A percentile compares a stretch with the other conserved stretches of the same genome.
Evolutionary conservation across 2,329 filamentous ascomycete species (phyloP).

Genomic region (Trichoderma breve): DNA sequence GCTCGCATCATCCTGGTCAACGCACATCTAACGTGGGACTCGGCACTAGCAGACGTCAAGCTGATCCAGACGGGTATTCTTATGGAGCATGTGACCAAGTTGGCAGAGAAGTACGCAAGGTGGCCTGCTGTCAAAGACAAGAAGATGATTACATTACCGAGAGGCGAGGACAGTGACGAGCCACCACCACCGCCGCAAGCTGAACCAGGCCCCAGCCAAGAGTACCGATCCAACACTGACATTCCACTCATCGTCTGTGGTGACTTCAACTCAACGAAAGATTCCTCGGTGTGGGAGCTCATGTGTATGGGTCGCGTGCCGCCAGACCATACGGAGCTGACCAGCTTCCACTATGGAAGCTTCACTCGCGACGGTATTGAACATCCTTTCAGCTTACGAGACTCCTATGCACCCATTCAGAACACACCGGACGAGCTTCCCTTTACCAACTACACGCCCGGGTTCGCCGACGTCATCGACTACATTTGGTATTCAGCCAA

Average conservation of each 20-base stretch:
- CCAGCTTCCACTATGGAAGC: slow-evolving; percentile 81
- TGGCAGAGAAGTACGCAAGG: slow-evolving; percentile 81
- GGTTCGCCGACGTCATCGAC: slow-evolving; percentile 89
- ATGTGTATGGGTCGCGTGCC: slow-evolving; percentile 76
- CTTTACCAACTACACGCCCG: slow-evolving; percentile 95
- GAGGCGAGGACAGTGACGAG: slow-evolving; percentile 40
- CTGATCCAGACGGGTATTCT: slow-evolving; percentile 92
- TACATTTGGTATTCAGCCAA: slow-evolving; percentile 98
- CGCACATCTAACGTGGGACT: slow-evolving; percentile 94
- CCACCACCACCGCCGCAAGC: slow-evolving; percentile 51
- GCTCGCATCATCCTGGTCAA: slow-evolving; percentile 90
- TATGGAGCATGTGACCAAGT: slow-evolving; percentile 85
- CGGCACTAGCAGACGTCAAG: slow-evolving; percentile 87
- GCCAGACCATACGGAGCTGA: slow-evolving; percentile 77
- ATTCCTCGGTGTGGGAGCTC: slow-evolving; percentile 89
- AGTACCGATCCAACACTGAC: slow-evolving; percentile 81
- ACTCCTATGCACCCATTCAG: slow-evolving; percentile 79
- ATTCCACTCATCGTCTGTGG: slow-evolving; percentile 91
- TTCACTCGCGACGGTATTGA: slow-evolving; percentile 90
- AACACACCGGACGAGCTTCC: slow-evolving; percentile 80
- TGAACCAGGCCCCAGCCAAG: slow-evolving; percentile 75
- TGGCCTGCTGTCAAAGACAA: slow-evolving; percentile 82
- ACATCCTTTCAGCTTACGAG: slow-evolving; percentile 91
- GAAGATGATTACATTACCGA: slow-evolving; percentile 51
- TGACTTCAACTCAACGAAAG: slow-evolving; percentile 88